These are phyloP conservation scores for Wickerhamiella hasegawae DNA, from an alignment of 805 yeast species.

Conservation along the genomic window DNA sequence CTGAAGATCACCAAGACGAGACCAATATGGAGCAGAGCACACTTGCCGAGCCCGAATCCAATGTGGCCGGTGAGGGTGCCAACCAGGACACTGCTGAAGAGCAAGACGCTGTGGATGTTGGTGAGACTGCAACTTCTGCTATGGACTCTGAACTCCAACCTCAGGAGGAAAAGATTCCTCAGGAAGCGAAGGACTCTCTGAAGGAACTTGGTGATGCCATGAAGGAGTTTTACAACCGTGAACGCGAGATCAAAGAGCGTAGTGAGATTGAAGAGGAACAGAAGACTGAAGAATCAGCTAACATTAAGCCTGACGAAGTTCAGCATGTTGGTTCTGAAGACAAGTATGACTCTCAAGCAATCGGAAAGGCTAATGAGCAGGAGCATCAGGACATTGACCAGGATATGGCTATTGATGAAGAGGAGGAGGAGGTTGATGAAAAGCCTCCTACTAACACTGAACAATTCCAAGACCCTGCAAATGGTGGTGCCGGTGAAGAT, in stretches of 20 bases:
- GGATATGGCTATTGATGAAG: constrained; percentile 23
- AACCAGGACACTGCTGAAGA: constrained; percentile 34
- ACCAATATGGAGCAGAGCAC: constrained; percentile 21
- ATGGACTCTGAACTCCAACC: constrained; percentile 20
- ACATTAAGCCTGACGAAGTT: constrained; percentile 66
- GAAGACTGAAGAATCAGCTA: constrained; percentile 16
- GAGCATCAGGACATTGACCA: constrained; percentile 60
- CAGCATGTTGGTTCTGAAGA: constrained; percentile 41
- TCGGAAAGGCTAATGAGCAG: constrained; percentile 77
- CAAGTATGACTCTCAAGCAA: constrained; percentile 71
- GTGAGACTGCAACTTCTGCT: constrained; percentile 37
- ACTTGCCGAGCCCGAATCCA: constrained; percentile 20
- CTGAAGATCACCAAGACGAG: constrained; percentile 53
- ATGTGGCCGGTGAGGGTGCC: constrained; percentile 36
- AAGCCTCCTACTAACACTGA: constrained; percentile 17
- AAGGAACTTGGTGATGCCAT: constrained; percentile 83
- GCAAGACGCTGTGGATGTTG: constrained; percentile 30
- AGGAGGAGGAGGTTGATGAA: constrained; percentile 14
- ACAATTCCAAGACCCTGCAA: constrained; percentile 15
- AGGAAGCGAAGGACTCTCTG: constrained; percentile 38
- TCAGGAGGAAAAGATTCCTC: constrained; percentile 17
- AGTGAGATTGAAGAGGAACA: constrained; percentile 23
- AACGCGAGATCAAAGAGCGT: constrained; percentile 71
- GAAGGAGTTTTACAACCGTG: constrained; percentile 81
- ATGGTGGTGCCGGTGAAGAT: constrained; percentile 10